Percentiles rank a stretch among this genome's conserved stretches.
Evolutionary conservation across 768 basidiomycete species (phyloP).

Genomic region (Lactifluus volemus): DNA sequence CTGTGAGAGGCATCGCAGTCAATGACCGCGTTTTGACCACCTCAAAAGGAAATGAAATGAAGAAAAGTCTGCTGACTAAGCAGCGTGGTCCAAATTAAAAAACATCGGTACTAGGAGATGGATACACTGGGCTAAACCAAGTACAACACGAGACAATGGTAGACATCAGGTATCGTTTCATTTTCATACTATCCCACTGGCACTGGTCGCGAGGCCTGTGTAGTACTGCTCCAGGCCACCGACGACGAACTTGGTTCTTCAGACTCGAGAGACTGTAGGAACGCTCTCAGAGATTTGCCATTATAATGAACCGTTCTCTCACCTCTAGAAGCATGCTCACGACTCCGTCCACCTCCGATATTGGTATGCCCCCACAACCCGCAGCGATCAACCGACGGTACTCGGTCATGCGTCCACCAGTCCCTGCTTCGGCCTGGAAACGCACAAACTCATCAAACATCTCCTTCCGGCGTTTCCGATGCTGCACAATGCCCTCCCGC

Average conservation of each 20-base stretch:
- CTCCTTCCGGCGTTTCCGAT: constrained; percentile 58
- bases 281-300: constrained; percentile 1
- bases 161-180: constrained; percentile 2
- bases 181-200: constrained; percentile 15
- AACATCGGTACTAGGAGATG: not conserved
- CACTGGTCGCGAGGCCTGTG: constrained; percentile 9
- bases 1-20: constrained; percentile 14
- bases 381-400: constrained; percentile 85
- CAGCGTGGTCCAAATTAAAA: not conserved
- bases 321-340: constrained; percentile 82
- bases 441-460: constrained; percentile 69
- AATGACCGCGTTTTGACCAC: not conserved
- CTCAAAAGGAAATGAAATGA: too few relatives aligned
- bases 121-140: constrained; percentile 17
- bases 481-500: constrained; percentile 54
- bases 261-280: constrained; percentile 63
- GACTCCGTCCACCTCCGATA: constrained; percentile 82
- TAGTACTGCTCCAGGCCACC: constrained; percentile 31
- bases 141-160: constrained; percentile 16
- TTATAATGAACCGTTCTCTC: constrained; percentile 25
- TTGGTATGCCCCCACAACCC: constrained; percentile 80
- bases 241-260: constrained; percentile 65
- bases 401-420: constrained; percentile 79
- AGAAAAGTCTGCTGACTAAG: constrained; percentile 4
- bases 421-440: constrained; percentile 86